A percentile compares a stretch with the other conserved stretches of the same genome.
Conservation (phyloP, 148 eudicot genomes). For the Fagopyrum tataricum region DNA sequence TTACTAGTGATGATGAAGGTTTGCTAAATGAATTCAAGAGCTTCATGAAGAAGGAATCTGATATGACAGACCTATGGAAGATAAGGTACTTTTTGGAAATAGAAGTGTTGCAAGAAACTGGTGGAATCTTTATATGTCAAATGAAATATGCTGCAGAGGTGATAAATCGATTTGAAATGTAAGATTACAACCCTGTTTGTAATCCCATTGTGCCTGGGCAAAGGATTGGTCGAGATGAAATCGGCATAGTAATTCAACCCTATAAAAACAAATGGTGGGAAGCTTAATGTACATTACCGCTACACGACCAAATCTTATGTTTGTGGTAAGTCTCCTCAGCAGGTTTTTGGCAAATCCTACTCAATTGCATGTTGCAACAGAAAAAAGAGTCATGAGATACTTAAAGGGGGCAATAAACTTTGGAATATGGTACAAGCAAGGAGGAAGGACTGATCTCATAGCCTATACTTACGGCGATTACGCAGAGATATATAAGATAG, state of each 20-base stretch:
- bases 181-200: background rate
- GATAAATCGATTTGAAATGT: background rate
- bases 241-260: too few relatives aligned
- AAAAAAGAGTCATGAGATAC: conserved; percentile 12
- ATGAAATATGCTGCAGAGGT: conserved; percentile 7
- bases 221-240: background rate
- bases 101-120: background rate
- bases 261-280: too few relatives aligned
- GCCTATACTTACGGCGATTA: background rate
- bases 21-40: background rate
- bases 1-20: background rate
- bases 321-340: background rate
- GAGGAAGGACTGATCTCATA: background rate
- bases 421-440: background rate
- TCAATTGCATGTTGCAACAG: background rate
- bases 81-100: conserved; percentile 4
- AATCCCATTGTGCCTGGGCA: background rate
- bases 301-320: too few relatives aligned
- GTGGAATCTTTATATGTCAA: background rate
- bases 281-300: too few relatives aligned
- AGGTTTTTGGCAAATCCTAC: background rate
- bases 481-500: background rate
- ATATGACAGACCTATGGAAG: background rate
- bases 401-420: background rate
- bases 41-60: background rate